These are phyloP conservation scores for Rhododendron mucronatum DNA, from an alignment of 148 eudicot genomes.

Conservation along the genomic window DNA sequence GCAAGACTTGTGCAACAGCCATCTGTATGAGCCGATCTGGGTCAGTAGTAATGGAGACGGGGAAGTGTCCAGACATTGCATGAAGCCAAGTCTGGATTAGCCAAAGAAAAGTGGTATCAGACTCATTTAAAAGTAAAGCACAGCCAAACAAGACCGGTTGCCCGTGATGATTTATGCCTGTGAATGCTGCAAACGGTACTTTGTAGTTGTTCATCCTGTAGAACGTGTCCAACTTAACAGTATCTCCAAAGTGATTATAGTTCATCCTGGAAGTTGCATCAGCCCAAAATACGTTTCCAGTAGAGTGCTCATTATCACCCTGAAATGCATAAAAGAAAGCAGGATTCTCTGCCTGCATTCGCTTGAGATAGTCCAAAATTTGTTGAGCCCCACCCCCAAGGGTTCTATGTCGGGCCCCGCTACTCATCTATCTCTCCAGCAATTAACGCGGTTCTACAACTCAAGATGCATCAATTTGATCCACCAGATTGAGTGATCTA, in stretches of 20 bases:
- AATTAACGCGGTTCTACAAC: background rate
- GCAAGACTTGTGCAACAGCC: conserved; percentile 20
- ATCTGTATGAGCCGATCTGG: conserved; percentile 21
- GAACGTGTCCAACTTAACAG: conserved; percentile 20
- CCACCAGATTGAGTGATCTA: conserved; percentile 6
- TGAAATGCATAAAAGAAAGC: conserved; percentile 25
- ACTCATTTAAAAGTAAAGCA: conserved; percentile 20
- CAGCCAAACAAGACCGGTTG: conserved; percentile 26
- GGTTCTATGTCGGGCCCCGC: conserved; percentile 20
- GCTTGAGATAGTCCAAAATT: conserved; percentile 25
- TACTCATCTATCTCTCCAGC: conserved; percentile 18
- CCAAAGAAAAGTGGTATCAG: conserved; percentile 21
- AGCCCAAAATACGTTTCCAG: conserved; percentile 25
- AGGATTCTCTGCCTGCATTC: conserved; percentile 24
- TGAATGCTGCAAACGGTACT: conserved; percentile 23
- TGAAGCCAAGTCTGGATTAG: conserved; percentile 27
- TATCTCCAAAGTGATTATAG: conserved; percentile 26
- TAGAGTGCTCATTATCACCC: conserved; percentile 18
- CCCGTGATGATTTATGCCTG: conserved; percentile 26
- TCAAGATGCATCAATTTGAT: background rate
- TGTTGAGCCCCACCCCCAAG: conserved; percentile 15
- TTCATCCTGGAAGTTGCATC: conserved; percentile 24
- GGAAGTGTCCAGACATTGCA: conserved; percentile 21
- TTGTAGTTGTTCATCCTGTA: conserved; percentile 21
- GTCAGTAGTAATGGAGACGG: conserved; percentile 26